Conservation (phyloP, 306 rosid species). For the Alnus glutinosa region DNA sequence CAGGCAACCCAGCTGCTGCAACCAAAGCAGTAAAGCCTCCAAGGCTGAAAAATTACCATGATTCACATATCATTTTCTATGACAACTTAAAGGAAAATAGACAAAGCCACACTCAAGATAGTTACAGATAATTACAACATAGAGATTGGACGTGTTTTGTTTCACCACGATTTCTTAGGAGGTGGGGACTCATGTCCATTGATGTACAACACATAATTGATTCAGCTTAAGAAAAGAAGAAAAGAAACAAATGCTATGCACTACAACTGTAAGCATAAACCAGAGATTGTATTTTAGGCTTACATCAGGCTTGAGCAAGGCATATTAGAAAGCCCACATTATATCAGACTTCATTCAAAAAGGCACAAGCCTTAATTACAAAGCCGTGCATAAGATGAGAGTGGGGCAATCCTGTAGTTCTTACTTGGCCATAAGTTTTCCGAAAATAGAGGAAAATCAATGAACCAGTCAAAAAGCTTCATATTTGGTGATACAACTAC, state of each 20-base stretch:
- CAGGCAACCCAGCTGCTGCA: conserved; percentile 70
- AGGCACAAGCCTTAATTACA: not conserved
- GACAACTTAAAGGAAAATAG: not conserved
- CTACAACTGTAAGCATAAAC: not conserved
- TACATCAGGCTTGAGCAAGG: not conserved
- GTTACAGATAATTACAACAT: not conserved
- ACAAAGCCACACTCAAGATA: not conserved
- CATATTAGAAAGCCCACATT: not conserved
- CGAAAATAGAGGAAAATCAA: not conserved
- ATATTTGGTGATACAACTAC: not conserved
- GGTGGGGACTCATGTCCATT: not conserved
- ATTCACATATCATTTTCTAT: conserved; percentile 15
- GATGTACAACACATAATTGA: not conserved
- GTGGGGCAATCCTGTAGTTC: not conserved
- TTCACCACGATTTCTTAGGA: not conserved
- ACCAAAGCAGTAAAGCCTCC: conserved; percentile 95
- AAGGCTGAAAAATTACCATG: conserved; percentile 63
- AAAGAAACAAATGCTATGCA: not conserved
- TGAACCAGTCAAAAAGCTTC: not conserved
- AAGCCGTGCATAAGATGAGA: not conserved
- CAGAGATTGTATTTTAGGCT: not conserved
- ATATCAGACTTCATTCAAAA: not conserved
- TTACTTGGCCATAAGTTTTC: not conserved
- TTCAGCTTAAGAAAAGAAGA: not conserved
- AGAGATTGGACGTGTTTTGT: not conserved